Base-by-base conservation (phyloP, 176 grass and related monocot species). In the Oryza punctata region DNA sequence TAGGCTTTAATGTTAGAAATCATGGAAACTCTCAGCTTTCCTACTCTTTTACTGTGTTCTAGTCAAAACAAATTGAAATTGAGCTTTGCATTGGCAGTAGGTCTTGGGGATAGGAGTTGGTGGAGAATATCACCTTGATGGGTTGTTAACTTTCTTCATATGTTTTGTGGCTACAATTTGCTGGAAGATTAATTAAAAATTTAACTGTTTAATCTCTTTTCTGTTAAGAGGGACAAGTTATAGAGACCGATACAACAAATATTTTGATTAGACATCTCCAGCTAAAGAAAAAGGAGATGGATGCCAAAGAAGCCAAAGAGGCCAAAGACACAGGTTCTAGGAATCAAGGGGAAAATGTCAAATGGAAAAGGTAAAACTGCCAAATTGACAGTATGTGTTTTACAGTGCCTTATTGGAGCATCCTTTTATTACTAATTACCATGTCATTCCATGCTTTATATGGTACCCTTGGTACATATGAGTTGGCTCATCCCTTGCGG, bases 181-280 rank as follows among this genome's bases (percentile, higher is more conserved):
- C 43, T 37, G 3, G 5, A 3, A 5, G 10, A 40, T 67, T 66
- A 3, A 54, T 41, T 67, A 38, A 28, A 47, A 23, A 37, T 85
- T 72, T 67, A 32, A 90, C 66, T 44, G 41, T 6, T 81, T 9
- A 35, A 82, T 81, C 6, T 75, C 25, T 89, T 69, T 67, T 25
- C 28, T 89, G 76, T 77, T 70, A 78, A 98, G 91, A 92, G 70
- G 96, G 83, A 41, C 93, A 98, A 83, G 65, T 98, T 82, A 95
- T 95, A 74, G 80, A 92, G 73, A 98, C 96, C 15, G 85, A 98
- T 88, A 63, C 85, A 23, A 95, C 91, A 44, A 98, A 98, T 72
- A 94, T 98, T 87, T 92, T 98, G 78, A 98, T 95, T 69, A 98
- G 96, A 80, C 84, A 94, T 94, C 93, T 98, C 45, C 91, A 98